Conservation (phyloP, 352 stramenopile species). For the Phytophthora hybrid region DNA sequence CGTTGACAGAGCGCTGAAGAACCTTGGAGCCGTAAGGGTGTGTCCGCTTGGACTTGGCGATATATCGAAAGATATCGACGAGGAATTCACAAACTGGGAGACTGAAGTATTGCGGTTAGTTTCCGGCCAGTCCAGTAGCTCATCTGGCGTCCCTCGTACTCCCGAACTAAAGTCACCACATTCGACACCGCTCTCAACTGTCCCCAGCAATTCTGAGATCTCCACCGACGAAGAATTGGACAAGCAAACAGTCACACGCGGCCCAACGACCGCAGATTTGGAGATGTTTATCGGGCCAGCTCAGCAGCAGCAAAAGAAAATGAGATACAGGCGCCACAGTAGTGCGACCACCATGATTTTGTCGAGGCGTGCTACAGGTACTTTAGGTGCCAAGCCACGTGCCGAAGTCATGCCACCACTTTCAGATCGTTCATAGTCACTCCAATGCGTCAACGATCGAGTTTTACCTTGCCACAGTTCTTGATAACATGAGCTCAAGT, state of each 20-base stretch:
- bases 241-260: background rate
- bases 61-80: constrained; percentile 88
- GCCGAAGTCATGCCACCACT: background rate
- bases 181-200: background rate
- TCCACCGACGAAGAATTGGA: background rate
- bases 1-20: constrained; percentile 84
- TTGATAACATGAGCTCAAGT: background rate
- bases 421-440: background rate
- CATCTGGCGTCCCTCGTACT: background rate
- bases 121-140: background rate
- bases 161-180: background rate
- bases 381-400: background rate
- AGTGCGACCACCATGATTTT: constrained; percentile 19
- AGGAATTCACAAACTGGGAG: constrained; percentile 69
- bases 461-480: background rate
- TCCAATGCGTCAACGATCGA: background rate
- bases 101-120: constrained; percentile 49
- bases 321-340: constrained; percentile 7
- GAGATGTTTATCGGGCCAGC: background rate
- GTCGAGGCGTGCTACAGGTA: background rate
- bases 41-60: constrained; percentile 91
- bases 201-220: background rate
- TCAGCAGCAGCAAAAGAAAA: background rate
- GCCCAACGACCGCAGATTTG: constrained; percentile 17
- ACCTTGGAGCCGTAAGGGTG: constrained; percentile 81